Percentiles rank a stretch among this genome's conserved stretches.
phyloP scores from a whole-genome alignment of 306 rosid genomes.

The Macrotyloma uniflorum region DNA sequence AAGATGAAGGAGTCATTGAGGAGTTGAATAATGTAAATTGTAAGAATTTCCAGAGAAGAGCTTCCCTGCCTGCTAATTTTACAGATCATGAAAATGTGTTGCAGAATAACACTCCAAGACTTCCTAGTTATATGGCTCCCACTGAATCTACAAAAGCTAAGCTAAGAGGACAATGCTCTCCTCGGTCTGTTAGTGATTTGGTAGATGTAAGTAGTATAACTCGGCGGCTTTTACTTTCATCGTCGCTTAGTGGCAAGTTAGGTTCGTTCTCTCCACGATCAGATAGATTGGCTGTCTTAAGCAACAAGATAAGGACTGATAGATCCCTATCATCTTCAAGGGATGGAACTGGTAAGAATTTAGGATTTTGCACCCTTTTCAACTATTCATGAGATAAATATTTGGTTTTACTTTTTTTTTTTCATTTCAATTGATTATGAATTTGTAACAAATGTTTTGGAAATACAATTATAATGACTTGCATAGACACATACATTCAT shows the following conservation, averaged over 20 bases:
- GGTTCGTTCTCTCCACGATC: slow-evolving; percentile 37
- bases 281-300: slow-evolving; percentile 28
- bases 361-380: background rate
- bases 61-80: slow-evolving; percentile 44
- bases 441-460: slow-evolving; percentile 9
- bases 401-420: background rate
- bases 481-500: background rate
- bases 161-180: slow-evolving; percentile 50
- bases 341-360: slow-evolving; percentile 42
- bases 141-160: slow-evolving; percentile 59
- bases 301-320: slow-evolving; percentile 37
- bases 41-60: slow-evolving; percentile 40
- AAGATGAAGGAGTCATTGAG: slow-evolving; percentile 27
- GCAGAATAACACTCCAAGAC: slow-evolving; percentile 25
- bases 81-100: slow-evolving; percentile 32
- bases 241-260: slow-evolving; percentile 32
- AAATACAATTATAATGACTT: background rate
- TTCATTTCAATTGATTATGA: background rate
- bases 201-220: slow-evolving; percentile 23
- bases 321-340: slow-evolving; percentile 39
- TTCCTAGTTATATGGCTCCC: slow-evolving; percentile 54
- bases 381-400: background rate
- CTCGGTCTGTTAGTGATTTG: slow-evolving; percentile 32
- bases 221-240: slow-evolving; percentile 50
- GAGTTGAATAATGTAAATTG: slow-evolving; percentile 28